Percentiles rank a stretch among this genome's conserved stretches.
Evolutionary conservation across 169 alveolate species (phyloP).

Genomic region (Neospora caninum): DNA sequence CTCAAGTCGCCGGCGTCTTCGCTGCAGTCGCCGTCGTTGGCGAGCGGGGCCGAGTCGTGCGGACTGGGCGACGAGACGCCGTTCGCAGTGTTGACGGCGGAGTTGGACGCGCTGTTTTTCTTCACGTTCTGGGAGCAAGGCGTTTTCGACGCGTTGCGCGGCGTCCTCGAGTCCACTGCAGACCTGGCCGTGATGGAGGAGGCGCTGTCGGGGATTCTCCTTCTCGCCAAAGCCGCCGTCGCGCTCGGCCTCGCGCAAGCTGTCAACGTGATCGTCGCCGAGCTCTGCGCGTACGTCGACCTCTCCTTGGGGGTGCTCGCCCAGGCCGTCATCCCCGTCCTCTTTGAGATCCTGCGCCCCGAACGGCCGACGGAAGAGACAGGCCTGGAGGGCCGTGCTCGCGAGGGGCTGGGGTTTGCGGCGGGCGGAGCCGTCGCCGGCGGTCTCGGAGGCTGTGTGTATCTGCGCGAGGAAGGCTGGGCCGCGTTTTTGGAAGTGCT

Average conservation of each 20-base stretch:
- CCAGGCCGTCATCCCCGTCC: slow-evolving; percentile 55
- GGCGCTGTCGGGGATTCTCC: background rate
- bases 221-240: background rate
- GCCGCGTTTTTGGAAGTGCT: slow-evolving; percentile 61
- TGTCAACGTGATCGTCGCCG: slow-evolving; percentile 53
- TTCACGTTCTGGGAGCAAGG: slow-evolving; percentile 14
- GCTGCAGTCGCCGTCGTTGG: too few relatives aligned
- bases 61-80: slow-evolving; percentile 29
- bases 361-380: background rate
- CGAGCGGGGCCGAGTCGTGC: too few relatives aligned
- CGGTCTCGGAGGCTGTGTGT: slow-evolving; percentile 17
- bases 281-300: slow-evolving; percentile 51
- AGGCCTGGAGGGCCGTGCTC: background rate
- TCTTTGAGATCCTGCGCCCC: slow-evolving; percentile 49
- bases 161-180: background rate
- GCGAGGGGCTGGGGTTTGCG: background rate
- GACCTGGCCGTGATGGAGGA: background rate
- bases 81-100: slow-evolving; percentile 8
- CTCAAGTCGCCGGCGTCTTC: too few relatives aligned
- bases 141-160: background rate
- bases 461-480: slow-evolving; percentile 68
- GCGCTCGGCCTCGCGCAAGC: slow-evolving; percentile 18
- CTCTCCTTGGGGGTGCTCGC: slow-evolving; percentile 59
- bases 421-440: too few relatives aligned
- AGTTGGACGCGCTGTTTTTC: background rate